Base-by-base conservation (phyloP, 768 basidiomycete species). In the Serendipita vermifera region DNA sequence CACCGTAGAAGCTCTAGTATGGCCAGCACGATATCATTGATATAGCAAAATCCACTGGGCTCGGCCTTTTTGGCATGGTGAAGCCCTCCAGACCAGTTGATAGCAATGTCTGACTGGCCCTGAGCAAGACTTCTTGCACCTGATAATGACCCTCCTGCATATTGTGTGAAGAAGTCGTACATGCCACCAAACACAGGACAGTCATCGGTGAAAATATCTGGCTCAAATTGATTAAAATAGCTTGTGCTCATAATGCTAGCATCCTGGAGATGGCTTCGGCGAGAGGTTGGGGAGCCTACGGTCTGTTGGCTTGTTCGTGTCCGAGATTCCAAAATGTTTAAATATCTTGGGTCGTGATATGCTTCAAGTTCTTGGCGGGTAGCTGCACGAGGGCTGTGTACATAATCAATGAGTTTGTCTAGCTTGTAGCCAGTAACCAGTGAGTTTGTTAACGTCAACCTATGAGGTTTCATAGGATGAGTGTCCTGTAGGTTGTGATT, bases 1-100 rank as follows among this genome's bases (percentile, higher is more conserved):
- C 60, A 88, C 89, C 88, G 77, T 2, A 98, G 75, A 31, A 99
- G 75, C 64, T 99, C 94, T 15, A 98, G 72, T 48, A 99, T 96
- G 0, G 84, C 91, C 0, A 99, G 75, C 1, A 98, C 93, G 36
- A 94, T 92, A 65, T 97, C 93, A 66, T 99, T 99, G 20, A 98
- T 80, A 67, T 97, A 99, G 70, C 94, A 99, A 67, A 99, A 99
- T 1, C 94, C 94, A 64, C 92, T 97, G 5, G 96, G 93, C 71
- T 98, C 94, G 0, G 89, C 87, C 60, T 93, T 85, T 72, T 98
- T 98, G 2, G 94, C 96, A 64, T 99, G 96, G 69, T 99, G 96
- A 17, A 99, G 76, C 0, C 96, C 96, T 0, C 96, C 96, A 20
- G 92, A 92, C 96, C 96, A 99, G 65, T 97, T 98, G 63, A 99